phyloP scores from a whole-genome alignment of 1,284 basidiomycete species.

The Naganishia sp. region DNA sequence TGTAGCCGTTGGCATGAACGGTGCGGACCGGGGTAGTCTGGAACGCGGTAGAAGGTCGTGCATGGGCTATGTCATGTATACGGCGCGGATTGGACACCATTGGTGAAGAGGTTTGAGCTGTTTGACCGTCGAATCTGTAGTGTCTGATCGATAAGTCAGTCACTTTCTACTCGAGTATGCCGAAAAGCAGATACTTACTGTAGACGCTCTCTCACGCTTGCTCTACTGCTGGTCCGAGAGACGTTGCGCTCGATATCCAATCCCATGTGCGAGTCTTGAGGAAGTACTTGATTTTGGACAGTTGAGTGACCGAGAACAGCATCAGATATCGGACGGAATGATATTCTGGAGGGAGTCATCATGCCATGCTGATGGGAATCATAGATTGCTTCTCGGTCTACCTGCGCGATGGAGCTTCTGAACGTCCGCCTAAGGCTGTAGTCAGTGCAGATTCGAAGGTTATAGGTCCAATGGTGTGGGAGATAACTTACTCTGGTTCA shows the following conservation, averaged over 20 bases:
- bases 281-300: too few species aligned
- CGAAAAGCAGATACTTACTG: conserved; percentile 1
- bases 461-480: neutral
- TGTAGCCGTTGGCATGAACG: neutral
- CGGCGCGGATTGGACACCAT: neutral
- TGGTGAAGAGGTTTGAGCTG: conserved; percentile 6
- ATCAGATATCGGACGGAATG: conserved; percentile 1
- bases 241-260: conserved; percentile 8
- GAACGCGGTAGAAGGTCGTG: conserved; percentile 17
- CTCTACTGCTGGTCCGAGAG: conserved; percentile 19
- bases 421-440: too few species aligned
- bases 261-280: neutral
- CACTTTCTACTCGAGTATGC: too few species aligned
- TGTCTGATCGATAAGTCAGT: conserved; percentile 3
- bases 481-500: neutral
- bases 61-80: neutral
- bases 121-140: conserved; percentile 20
- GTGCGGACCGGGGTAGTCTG: neutral
- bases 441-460: neutral
- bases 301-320: neutral
- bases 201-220: conserved; percentile 15
- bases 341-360: conserved; percentile 8
- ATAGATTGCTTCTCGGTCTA: neutral
- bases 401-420: too few species aligned
- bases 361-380: neutral